Evolutionary conservation across 78 protist genomes (phyloP), one percentile per base, ranked within the genome.

Genomic region (Emiliania huxleyi): DNA sequence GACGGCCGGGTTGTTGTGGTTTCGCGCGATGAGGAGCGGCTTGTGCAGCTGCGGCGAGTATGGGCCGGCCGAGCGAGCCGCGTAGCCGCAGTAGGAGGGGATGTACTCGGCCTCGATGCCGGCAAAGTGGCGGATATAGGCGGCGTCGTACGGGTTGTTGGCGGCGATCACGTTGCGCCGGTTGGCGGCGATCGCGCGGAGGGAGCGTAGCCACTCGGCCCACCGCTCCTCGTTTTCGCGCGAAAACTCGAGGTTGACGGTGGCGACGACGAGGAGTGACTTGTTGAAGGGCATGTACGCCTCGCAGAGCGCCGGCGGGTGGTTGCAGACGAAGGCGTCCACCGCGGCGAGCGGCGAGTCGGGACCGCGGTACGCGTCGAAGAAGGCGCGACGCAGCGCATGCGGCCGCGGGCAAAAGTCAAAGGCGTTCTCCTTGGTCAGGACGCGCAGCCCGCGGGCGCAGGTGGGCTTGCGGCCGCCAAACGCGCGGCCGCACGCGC

Each of bases 271-370:
- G 62, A 83, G 1, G 44, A 83, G n/a, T 42, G 90, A 45, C 40
- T 38, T 37, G 69, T 46, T 46, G 90, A 83, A 83, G 12, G 90
- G 90, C 69, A 83, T 4, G 25, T 8, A 83, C 25, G 46, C 40
- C 62, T 83, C 90, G 26, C 90, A 83, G 37, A 83, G 8, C 29
- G 90, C 90, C 33, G 69, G 22, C 42, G 90, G 90, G 90, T 83
- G 90, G n/a, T 4, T 18, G 90, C 90, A 83, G n/a, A 83, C 56
- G 40, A 83, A 44, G 18, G 69, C 69, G 40, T 83, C 90, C 62
- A 21, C 69, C 29, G 1, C 3, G n/a, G 0, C 37, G 38, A 83
- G 6, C 52, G 6, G 40, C 40, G 4, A 1, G 43, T n/a, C 26
- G 38, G 3, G 37, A 2, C 81, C 81, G 23, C 40, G 8, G 69